Conservation (phyloP, 257 asterid genomes). For the Nicotiana benthamiana region DNA sequence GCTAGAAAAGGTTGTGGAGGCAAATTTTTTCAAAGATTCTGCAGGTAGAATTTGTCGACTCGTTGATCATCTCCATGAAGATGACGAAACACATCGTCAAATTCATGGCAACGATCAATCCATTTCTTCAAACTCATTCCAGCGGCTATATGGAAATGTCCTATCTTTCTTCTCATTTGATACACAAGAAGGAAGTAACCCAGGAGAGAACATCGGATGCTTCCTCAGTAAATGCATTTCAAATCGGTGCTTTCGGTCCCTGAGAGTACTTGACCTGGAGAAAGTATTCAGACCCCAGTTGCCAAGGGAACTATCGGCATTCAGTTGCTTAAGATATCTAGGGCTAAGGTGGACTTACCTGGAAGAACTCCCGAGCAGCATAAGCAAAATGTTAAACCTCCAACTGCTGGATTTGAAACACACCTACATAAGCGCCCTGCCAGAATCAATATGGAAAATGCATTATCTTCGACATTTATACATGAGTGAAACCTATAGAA, state of each 20-base stretch:
- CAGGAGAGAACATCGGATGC: slow-evolving; percentile 19
- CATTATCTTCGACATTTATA: slow-evolving; percentile 21
- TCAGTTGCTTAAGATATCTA: slow-evolving; percentile 12
- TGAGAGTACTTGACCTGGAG: slow-evolving; percentile 24
- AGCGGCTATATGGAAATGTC: background rate
- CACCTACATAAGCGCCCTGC: slow-evolving; percentile 25
- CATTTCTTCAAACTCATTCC: background rate
- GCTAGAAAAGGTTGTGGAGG: background rate
- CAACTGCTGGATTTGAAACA: slow-evolving; percentile 26
- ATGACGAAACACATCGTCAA: background rate
- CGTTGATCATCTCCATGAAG: background rate
- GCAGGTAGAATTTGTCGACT: background rate
- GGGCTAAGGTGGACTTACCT: slow-evolving; percentile 30
- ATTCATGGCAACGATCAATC: background rate
- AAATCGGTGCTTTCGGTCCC: slow-evolving; percentile 11
- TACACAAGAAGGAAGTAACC: slow-evolving; percentile 14
- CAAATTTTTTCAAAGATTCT: background rate
- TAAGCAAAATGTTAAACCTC: slow-evolving; percentile 15
- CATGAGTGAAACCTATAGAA: slow-evolving; percentile 26
- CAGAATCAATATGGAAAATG: slow-evolving; percentile 25
- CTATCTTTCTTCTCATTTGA: slow-evolving; percentile 18
- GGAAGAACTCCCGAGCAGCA: slow-evolving; percentile 5
- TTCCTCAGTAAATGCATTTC: slow-evolving; percentile 20
- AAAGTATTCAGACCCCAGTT: slow-evolving; percentile 19
- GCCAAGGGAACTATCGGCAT: slow-evolving; percentile 5